Evolutionary conservation across 2,329 filamentous ascomycete genomes (phyloP).

Genomic region (Grosmannia huntii): DNA sequence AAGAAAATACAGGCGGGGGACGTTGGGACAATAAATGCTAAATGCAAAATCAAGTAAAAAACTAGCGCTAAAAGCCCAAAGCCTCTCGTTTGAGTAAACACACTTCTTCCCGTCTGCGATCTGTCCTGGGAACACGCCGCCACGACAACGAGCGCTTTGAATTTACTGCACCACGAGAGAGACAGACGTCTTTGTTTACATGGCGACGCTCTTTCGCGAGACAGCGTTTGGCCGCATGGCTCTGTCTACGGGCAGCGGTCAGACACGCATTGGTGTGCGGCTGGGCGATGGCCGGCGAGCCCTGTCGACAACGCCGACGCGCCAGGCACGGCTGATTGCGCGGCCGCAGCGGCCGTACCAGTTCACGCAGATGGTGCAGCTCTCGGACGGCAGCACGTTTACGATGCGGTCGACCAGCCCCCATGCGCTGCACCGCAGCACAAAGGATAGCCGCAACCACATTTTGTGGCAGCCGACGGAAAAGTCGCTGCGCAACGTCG

Average conservation of each 20-base stretch:
- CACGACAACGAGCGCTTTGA: neutral
- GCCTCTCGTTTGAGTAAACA: neutral
- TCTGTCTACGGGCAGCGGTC: neutral
- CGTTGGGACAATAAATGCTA: neutral
- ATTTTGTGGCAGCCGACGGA: constrained; percentile 82
- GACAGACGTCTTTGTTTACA: too few relatives aligned
- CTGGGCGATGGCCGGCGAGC: constrained; percentile 23
- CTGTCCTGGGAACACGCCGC: neutral
- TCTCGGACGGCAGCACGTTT: constrained; percentile 82
- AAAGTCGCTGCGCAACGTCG: constrained; percentile 70
- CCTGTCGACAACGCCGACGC: constrained; percentile 26
- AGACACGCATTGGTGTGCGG: too few relatives aligned
- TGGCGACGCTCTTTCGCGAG: neutral
- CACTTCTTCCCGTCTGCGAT: neutral
- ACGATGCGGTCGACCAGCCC: constrained; percentile 68
- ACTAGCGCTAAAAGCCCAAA: neutral
- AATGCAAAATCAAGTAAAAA: neutral
- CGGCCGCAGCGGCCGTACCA: constrained; percentile 89
- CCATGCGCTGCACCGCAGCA: constrained; percentile 40
- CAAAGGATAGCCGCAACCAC: constrained; percentile 82
- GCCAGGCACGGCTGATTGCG: constrained; percentile 72
- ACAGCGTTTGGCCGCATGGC: neutral
- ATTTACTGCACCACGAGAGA: neutral
- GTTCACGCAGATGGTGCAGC: constrained; percentile 91
- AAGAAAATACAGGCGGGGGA: neutral